A percentile compares a stretch with the other conserved stretches of the same genome.
Evolutionary conservation across 2,329 filamentous ascomycete genomes (phyloP).

Genomic region (Apiospora malaysiana): DNA sequence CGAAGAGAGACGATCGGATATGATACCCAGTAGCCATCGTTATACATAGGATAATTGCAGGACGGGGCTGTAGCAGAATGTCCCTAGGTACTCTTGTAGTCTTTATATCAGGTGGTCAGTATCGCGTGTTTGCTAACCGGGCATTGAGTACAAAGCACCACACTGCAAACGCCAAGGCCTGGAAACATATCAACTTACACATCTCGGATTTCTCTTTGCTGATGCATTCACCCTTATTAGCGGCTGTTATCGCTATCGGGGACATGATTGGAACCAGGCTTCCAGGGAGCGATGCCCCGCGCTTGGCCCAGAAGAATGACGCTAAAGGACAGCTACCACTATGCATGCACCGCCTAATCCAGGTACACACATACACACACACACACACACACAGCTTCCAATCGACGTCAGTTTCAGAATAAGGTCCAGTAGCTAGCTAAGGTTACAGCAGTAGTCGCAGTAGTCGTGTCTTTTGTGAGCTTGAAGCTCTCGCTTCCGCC

Average conservation of each 20-base stretch:
- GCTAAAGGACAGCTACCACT: slow-evolving; percentile 17
- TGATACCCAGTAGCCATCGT: slow-evolving; percentile 4
- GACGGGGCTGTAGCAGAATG: not conserved
- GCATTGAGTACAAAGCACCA: not conserved
- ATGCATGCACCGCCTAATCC: not conserved
- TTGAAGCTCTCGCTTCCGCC: not conserved
- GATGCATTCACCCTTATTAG: too few species aligned
- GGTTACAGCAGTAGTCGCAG: too few species aligned
- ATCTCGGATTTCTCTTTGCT: not conserved
- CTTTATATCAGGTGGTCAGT: not conserved
- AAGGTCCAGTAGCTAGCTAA: not conserved
- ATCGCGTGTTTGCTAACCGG: slow-evolving; percentile 7
- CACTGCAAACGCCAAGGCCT: too few species aligned
- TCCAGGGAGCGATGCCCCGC: not conserved
- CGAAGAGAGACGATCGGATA: not conserved
- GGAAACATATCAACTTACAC: not conserved
- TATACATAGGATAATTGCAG: not conserved
- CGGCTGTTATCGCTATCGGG: not conserved
- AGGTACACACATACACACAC: not conserved
- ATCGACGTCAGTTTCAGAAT: slow-evolving; percentile 14
- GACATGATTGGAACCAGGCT: not conserved
- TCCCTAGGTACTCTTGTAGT: not conserved
- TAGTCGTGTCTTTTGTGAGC: slow-evolving; percentile 7
- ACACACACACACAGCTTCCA: not conserved
- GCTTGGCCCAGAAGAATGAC: slow-evolving; percentile 8